A percentile compares a stretch with the other conserved stretches of the same genome.
Conservation (phyloP, 768 basidiomycete species). For the Coprinellus micaceus region DNA sequence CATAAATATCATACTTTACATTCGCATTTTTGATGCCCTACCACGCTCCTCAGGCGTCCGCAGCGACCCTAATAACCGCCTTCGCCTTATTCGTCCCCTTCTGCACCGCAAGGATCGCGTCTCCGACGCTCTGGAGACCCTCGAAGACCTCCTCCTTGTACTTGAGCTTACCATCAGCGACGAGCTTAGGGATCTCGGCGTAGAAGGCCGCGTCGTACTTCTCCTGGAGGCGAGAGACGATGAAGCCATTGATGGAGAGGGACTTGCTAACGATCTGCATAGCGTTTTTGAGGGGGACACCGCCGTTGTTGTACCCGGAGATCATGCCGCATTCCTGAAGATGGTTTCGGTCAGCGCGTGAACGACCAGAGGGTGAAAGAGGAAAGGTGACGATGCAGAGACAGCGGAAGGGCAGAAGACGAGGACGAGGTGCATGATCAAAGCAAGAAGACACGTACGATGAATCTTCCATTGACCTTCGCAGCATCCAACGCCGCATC, state of each 20-base stretch:
- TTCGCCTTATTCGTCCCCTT: conserved; percentile 26
- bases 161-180: conserved; percentile 38
- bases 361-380: background rate
- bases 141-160: conserved; percentile 32
- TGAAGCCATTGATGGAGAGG: conserved; percentile 44
- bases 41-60: conserved; percentile 5
- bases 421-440: no score
- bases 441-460: conserved; percentile 23
- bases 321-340: conserved; percentile 42
- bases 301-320: conserved; percentile 31
- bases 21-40: background rate
- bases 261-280: conserved; percentile 37
- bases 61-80: conserved; percentile 24
- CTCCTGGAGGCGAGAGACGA: conserved; percentile 24
- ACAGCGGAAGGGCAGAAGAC: no score
- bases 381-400: no score
- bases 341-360: background rate
- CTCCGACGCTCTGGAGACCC: conserved; percentile 36
- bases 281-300: conserved; percentile 32
- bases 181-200: conserved; percentile 29
- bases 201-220: conserved; percentile 36
- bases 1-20: background rate
- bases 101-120: conserved; percentile 32
- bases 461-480: conserved; percentile 37
- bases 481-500: conserved; percentile 34